Evolutionary conservation across 2,329 filamentous ascomycete genomes (phyloP).

Genomic region (Scytalidium sp.): DNA sequence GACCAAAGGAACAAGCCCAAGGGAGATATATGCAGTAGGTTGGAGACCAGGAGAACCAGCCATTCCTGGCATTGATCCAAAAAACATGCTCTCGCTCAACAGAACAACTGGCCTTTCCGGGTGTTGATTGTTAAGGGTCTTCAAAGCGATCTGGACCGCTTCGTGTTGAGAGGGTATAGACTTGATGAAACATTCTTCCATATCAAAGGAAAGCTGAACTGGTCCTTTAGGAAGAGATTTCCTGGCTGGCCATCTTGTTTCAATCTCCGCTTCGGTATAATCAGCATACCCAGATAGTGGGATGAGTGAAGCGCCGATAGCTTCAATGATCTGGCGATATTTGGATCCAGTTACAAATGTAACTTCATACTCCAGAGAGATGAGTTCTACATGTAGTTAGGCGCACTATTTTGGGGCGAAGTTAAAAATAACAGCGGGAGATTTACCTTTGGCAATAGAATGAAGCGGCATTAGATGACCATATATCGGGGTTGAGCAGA

Average conservation of each 20-base stretch:
- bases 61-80: conserved; percentile 33
- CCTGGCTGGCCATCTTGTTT: conserved; percentile 4
- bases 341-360: conserved; percentile 37
- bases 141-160: conserved; percentile 30
- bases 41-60: conserved; percentile 36
- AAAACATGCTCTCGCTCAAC: conserved; percentile 36
- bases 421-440: no score
- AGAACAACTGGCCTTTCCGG: conserved; percentile 36
- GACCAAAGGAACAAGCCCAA: conserved; percentile 34
- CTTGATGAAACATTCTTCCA: conserved; percentile 31
- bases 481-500: conserved; percentile 4
- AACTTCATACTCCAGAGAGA: conserved; percentile 36
- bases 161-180: conserved; percentile 29
- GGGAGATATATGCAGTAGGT: conserved; percentile 33
- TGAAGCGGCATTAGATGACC: conserved; percentile 12
- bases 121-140: conserved; percentile 27
- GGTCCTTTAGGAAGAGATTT: conserved; percentile 14
- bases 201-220: conserved; percentile 27
- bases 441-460: conserved; percentile 6
- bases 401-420: no score
- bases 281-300: conserved; percentile 19
- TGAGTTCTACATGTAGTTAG: conserved; percentile 4
- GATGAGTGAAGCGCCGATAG: conserved; percentile 35
- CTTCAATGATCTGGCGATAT: conserved; percentile 31
- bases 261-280: conserved; percentile 15